Percentiles rank a stretch among this genome's conserved stretches.
Conservation (phyloP, 371 early-diverging fungal species). For the Fennellomyces sp. region DNA sequence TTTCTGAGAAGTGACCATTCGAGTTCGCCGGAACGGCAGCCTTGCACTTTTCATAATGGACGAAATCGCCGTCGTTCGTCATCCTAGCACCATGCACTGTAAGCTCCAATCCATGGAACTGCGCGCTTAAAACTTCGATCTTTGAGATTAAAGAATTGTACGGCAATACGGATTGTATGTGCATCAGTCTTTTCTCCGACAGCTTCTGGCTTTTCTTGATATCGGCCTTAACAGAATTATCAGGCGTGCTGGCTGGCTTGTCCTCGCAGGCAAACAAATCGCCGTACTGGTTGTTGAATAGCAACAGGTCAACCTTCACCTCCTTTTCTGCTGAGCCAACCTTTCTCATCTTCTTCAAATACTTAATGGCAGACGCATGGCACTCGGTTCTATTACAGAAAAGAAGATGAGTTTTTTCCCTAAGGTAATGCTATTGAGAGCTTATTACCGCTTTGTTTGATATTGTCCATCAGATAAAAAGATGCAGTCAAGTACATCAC, state of each 20-base stretch:
- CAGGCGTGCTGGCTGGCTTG: not conserved
- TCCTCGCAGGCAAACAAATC: not conserved
- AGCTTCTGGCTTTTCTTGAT: not conserved
- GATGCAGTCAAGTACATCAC: no score
- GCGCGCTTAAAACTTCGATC: not conserved
- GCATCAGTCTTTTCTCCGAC: not conserved
- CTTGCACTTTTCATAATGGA: not conserved
- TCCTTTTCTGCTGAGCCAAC: not conserved
- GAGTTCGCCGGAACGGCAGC: not conserved
- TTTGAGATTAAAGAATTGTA: not conserved
- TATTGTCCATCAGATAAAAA: no score
- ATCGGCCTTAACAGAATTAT: not conserved
- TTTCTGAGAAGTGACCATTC: not conserved
- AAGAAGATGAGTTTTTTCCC: no score
- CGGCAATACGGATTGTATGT: not conserved
- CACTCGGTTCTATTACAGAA: not conserved
- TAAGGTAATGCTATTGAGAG: no score
- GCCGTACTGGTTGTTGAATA: not conserved
- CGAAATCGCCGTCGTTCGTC: not conserved
- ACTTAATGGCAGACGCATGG: not conserved
- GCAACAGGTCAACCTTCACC: not conserved
- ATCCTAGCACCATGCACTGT: not conserved
- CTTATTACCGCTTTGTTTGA: no score
- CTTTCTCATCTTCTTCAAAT: not conserved
- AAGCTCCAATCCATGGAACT: not conserved